phyloP scores from a whole-genome alignment of 2,329 filamentous ascomycete genomes.

The Truncatella angustata region DNA sequence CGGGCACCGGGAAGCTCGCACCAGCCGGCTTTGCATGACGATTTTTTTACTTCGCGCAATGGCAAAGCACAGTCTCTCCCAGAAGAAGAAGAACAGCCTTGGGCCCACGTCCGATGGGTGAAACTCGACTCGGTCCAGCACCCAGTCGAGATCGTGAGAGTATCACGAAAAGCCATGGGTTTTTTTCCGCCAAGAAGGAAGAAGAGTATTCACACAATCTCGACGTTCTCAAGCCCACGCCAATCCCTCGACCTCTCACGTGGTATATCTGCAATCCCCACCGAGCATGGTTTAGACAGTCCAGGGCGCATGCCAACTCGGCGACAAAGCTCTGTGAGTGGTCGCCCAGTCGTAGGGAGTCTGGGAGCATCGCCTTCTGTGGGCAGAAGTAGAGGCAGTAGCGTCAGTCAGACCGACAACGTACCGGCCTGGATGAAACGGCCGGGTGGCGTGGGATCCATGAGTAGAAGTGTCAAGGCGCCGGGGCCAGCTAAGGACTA shows the following conservation, averaged over 20 bases:
- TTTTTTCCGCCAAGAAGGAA: constrained; percentile 90
- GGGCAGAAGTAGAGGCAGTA: constrained; percentile 27
- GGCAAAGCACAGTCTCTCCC: constrained; percentile 26
- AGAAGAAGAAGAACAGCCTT: constrained; percentile 66
- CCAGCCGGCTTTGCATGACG: constrained; percentile 30
- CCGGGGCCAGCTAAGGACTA: constrained; percentile 83
- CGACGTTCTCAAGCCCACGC: constrained; percentile 65
- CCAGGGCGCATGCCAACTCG: constrained; percentile 26
- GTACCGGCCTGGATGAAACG: constrained; percentile 67
- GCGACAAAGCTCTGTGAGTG: constrained; percentile 27
- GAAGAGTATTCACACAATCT: constrained; percentile 72
- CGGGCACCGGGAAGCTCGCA: constrained; percentile 16
- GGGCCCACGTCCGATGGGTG: constrained; percentile 90
- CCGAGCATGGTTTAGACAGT: constrained; percentile 22
- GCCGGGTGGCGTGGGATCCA: constrained; percentile 84
- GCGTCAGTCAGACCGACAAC: constrained; percentile 24
- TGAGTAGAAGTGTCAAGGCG: constrained; percentile 66
- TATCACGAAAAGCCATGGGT: constrained; percentile 76
- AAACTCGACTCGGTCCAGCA: constrained; percentile 66
- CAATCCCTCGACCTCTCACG: constrained; percentile 59
- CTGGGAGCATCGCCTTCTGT: constrained; percentile 23
- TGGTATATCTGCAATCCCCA: constrained; percentile 11
- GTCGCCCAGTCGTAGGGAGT: constrained; percentile 22
- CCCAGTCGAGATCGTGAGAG: constrained; percentile 81
- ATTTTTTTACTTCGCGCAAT: constrained; percentile 41